Conservation (phyloP, 106 monocot genomes). For the Cymbidium sinense region DNA sequence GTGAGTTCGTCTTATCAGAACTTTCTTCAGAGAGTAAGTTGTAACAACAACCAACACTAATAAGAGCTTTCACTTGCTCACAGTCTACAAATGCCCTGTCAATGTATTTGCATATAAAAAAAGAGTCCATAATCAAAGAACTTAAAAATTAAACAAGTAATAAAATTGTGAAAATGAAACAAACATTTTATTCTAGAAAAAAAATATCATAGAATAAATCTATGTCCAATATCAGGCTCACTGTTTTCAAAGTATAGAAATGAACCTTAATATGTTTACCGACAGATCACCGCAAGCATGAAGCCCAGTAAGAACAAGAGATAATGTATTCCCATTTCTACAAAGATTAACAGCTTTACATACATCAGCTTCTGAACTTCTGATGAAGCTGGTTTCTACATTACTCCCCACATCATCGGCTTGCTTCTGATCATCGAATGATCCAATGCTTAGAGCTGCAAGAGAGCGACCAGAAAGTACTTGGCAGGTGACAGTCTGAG, state of each 20-base stretch:
- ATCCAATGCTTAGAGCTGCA: constrained; percentile 32
- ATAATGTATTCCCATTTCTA: background rate
- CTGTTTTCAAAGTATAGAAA: constrained; percentile 3
- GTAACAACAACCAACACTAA: constrained; percentile 89
- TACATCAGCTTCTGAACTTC: constrained; percentile 4
- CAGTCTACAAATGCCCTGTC: constrained; percentile 81
- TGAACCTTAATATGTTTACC: constrained; percentile 90
- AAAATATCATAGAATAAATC: background rate
- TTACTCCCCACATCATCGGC: constrained; percentile 3
- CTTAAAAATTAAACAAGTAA: background rate
- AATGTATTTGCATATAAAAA: background rate
- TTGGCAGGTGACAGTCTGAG: constrained; percentile 63
- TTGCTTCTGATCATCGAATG: constrained; percentile 11
- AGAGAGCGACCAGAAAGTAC: constrained; percentile 74
- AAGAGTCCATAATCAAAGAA: background rate
- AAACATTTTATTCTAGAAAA: constrained; percentile 3
- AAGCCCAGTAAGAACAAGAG: constrained; percentile 80
- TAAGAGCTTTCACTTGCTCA: constrained; percentile 68
- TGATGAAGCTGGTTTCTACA: background rate
- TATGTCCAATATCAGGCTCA: background rate
- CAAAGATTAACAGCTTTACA: background rate
- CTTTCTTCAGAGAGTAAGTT: constrained; percentile 76
- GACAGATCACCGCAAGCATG: constrained; percentile 99
- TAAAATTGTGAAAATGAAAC: background rate
- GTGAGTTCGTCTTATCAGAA: constrained; percentile 1